Evolutionary conservation across 352 stramenopile species (phyloP), one percentile per base, ranked within the genome.

Genomic region (Globisporangium cylindrosporum): DNA sequence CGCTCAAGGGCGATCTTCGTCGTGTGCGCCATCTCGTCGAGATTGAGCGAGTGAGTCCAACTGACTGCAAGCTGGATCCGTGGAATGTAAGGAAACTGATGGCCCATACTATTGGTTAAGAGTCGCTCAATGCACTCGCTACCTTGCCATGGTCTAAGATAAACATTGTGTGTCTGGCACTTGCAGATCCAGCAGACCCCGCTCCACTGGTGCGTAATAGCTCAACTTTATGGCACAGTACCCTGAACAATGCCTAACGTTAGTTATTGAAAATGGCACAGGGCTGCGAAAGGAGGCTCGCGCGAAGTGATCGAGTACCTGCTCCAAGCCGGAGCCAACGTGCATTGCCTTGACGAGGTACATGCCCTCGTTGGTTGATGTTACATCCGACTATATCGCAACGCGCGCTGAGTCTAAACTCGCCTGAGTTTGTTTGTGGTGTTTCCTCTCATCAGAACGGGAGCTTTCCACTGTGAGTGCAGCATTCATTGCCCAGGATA

Each of bases 201-300:
- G 43, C 64, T 93, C 22, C 85, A 92, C 54, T 93, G 85, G 82
- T 91, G 66, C 27, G 62, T 41, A 9, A 14, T 10, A 1, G 4
- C 36, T 49, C 5, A n/a, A 49, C 12, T 9, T 15, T 49, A n/a
- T 9, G 18, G 38, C 38, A 32, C 27, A 32, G 38, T n/a, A 22
- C 22, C 14, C 12, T 25, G 25, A 24, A 4, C 22, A 15, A 8
- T 25, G n/a, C 3, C n/a, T 36, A n/a, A 25, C 12, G 20, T 56
- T 9, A 18, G 27, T 32, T 32, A 32, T 3, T 34, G 9, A 1
- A 56, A 1, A 8, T 59, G 27, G 10, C 49, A 91, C 49, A 93
- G 85, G 85, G 85, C 83, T 56, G 83, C 85, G 1, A 93, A 93
- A 72, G 85, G 83, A 34, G 83, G 83, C 2, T 72, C 68, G 4